Base-by-base conservation (phyloP, 768 basidiomycete genomes). In the Macrocybe gigantea region DNA sequence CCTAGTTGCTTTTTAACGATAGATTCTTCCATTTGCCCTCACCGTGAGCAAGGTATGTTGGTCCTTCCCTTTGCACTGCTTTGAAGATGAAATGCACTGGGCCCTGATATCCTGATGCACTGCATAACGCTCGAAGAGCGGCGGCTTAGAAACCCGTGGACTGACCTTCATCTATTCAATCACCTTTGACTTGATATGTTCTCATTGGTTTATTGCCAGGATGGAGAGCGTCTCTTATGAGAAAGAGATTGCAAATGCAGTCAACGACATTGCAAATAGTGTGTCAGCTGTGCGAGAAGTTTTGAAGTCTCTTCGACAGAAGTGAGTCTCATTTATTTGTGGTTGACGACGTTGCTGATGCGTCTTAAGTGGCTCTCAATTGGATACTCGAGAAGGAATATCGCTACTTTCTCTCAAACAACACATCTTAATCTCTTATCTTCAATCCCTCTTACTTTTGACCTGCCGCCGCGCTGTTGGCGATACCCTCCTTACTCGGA, bases 321-420 rank as follows among this genome's bases (percentile, higher is more conserved):
- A 75, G 85, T 85, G 57, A 52, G 75, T 62, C 45, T 14, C 48
- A 40, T 48, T 36, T 38, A 38, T 43, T 44, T 9, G 5, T 9
- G 32, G 32, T 5, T 10, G 31, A 41, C 8, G 34, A 9, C 15
- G 6, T 5, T 41, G 34, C 38, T 45, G 40, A 45, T 52, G 52
- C 41, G 50, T 57, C 48, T 46, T 44, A 41, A 56, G 58, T 44
- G 41, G 52, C 69, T 55, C 50, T 58, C 41, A 53, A 41, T 63
- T 74, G 13, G 74, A 86, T 51, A 78, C 74, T 8, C 76, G 73
- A 56, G 77, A 89, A 31, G 96, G 96, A 35, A 91, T 99, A 51
- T 97, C 96, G 0, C 74, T 99, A 5, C 73, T 99, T 15, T 88
- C 90, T 8, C 67, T 93, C 43, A 94, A 96, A 67, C 86, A 93